Evolutionary conservation across 495 filamentous ascomycete species (phyloP), one percentile per base, ranked within the genome.

Genomic region (Sporormia fimetaria): DNA sequence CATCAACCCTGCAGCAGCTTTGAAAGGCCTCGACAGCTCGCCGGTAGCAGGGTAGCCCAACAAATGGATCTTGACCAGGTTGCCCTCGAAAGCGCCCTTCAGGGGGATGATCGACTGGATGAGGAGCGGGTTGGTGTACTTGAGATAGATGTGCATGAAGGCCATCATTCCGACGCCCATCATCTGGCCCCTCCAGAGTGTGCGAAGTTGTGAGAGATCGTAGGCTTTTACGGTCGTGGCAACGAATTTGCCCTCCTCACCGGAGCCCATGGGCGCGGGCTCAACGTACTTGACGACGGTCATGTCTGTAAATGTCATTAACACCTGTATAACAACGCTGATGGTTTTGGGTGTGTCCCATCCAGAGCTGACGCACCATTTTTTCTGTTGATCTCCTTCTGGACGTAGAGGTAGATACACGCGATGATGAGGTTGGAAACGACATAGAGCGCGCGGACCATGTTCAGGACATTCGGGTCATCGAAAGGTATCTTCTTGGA

Each of bases 271-370:
- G 20, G 81, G 73, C 10, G 90, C 76, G 26, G 87, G 88, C 67
- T 98, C 90, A 50, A 96, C 85, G 63, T 98, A 98, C 69, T 96
- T 95, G 59, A 98, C 71, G 9, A 87, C 93, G n/a, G 87, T 88
- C 65, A 93, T 74, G 59, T 98, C 90, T 98, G 51, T n/a, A n/a
- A n/a, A n/a, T n/a, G n/a, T n/a, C n/a, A n/a, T n/a, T n/a, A n/a
- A n/a, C n/a, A n/a, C n/a, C n/a, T n/a, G n/a, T n/a, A n/a, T n/a
- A n/a, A n/a, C n/a, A n/a, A n/a, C n/a, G n/a, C n/a, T n/a, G n/a
- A n/a, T n/a, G 12, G 2, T 11, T 33, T 3, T 31, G 8, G 31
- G 30, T 16, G 11, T 45, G 18, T 31, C 12, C 14, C 1, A 20
- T 16, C 12, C 14, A 17, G 22, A 38, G 4, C 18, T 18, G 17